Evolutionary conservation across 768 basidiomycete species (phyloP).

Genomic region (Suillus placidus): DNA sequence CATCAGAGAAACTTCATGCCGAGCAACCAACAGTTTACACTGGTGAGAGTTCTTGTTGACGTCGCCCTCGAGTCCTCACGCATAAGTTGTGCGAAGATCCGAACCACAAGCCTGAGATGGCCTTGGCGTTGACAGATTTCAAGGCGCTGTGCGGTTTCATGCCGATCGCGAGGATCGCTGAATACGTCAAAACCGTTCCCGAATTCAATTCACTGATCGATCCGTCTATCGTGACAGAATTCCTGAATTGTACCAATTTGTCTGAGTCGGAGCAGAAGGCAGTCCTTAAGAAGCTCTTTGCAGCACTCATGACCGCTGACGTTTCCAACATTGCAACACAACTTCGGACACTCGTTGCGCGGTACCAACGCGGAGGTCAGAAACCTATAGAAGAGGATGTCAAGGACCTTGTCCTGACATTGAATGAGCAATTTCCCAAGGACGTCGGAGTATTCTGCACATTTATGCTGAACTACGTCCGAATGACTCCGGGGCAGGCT

Average conservation of each 20-base stretch:
- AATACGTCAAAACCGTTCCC: conserved; percentile 65
- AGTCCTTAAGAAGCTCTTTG: conserved; percentile 76
- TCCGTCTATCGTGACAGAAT: conserved; percentile 49
- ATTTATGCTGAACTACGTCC: conserved; percentile 86
- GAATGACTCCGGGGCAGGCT: conserved; percentile 79
- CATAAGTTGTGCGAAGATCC: conserved; percentile 57
- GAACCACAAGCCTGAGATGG: conserved; percentile 99
- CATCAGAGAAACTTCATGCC: conserved; percentile 70
- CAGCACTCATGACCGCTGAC: conserved; percentile 83
- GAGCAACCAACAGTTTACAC: conserved; percentile 86
- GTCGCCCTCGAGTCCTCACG: neutral
- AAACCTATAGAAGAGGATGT: conserved; percentile 48
- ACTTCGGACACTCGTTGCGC: conserved; percentile 56
- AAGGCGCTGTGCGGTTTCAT: conserved; percentile 91
- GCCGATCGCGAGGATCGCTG: conserved; percentile 72
- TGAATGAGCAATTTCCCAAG: conserved; percentile 79
- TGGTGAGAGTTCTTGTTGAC: conserved; percentile 49
- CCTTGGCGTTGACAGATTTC: conserved; percentile 93
- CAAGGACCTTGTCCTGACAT: conserved; percentile 60
- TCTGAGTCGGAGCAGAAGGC: conserved; percentile 53
- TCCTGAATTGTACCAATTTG: conserved; percentile 40
- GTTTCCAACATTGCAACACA: conserved; percentile 51
- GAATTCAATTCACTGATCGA: conserved; percentile 80
- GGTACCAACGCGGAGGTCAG: conserved; percentile 56
- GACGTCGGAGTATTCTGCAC: conserved; percentile 95